phyloP scores from a whole-genome alignment of 2,329 filamentous ascomycete genomes.

The Dothiorella sarmentorum region DNA sequence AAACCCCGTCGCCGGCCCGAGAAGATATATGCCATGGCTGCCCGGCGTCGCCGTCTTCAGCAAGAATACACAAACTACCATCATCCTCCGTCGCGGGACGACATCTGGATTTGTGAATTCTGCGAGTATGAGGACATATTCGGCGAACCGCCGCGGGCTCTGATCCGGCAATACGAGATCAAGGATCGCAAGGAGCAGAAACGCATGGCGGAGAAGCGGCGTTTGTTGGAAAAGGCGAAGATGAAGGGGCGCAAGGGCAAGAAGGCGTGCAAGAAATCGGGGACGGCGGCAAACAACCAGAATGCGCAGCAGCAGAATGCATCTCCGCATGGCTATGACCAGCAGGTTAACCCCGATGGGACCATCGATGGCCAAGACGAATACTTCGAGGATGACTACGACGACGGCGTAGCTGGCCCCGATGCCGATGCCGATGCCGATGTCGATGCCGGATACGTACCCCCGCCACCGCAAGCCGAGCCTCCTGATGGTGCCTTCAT shows the following conservation, averaged over 20 bases:
- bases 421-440: slow-evolving; percentile 5
- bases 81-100: slow-evolving; percentile 66
- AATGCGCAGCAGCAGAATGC: slow-evolving; percentile 13
- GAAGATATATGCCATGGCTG: slow-evolving; percentile 71
- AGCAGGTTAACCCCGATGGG: slow-evolving; percentile 10
- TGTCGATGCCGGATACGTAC: slow-evolving; percentile 9
- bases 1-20: slow-evolving; percentile 61
- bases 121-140: slow-evolving; percentile 98
- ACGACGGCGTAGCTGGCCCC: slow-evolving; percentile 4
- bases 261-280: slow-evolving; percentile 66
- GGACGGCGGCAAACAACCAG: slow-evolving; percentile 21
- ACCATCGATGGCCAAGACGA: slow-evolving; percentile 16
- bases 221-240: slow-evolving; percentile 87
- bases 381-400: slow-evolving; percentile 16
- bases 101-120: slow-evolving; percentile 95
- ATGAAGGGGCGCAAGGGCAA: slow-evolving; percentile 87
- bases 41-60: slow-evolving; percentile 71
- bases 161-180: slow-evolving; percentile 90
- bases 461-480: slow-evolving; percentile 7
- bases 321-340: slow-evolving; percentile 5
- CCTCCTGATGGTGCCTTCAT: slow-evolving; percentile 9
- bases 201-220: slow-evolving; percentile 78
- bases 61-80: slow-evolving; percentile 74
- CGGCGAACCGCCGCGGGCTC: slow-evolving; percentile 74
- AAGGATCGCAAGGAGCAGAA: slow-evolving; percentile 85